Conservation (phyloP, 192 early-diverging fungal species). For the Podila horticola region DNA sequence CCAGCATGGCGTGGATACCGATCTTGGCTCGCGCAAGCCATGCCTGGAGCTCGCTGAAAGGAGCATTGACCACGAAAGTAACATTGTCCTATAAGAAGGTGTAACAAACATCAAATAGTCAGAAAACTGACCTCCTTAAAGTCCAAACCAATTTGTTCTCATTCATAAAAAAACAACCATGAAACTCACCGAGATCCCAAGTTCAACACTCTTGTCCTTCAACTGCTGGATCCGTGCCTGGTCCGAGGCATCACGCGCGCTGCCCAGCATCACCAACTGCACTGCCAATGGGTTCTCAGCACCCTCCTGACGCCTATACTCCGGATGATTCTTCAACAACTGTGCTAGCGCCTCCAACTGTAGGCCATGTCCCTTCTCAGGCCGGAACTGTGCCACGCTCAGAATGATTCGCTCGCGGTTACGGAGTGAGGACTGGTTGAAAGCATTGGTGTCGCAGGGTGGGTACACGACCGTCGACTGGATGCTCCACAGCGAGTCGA, state of each 20-base stretch:
- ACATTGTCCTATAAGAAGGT: conserved; percentile 66
- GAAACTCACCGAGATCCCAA: conserved; percentile 66
- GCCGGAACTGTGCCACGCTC: conserved; percentile 96
- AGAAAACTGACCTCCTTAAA: not conserved
- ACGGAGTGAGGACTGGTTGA: conserved; percentile 66
- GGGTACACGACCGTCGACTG: conserved; percentile 87
- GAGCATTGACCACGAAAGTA: conserved; percentile 83
- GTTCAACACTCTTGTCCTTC: conserved; percentile 49
- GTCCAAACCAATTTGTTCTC: not conserved
- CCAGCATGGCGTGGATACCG: conserved; percentile 96
- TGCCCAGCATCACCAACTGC: conserved; percentile 85
- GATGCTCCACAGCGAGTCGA: conserved; percentile 83
- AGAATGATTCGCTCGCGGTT: conserved; percentile 71
- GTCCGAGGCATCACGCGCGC: conserved; percentile 85
- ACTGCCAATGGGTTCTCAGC: conserved; percentile 37
- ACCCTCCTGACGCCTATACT: conserved; percentile 41
- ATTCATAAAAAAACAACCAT: not conserved
- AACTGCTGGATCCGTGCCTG: conserved; percentile 71
- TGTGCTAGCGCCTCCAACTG: conserved; percentile 82
- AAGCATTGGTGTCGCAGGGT: conserved; percentile 85
- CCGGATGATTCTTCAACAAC: conserved; percentile 70
- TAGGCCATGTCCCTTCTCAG: conserved; percentile 92
- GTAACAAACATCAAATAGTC: not conserved
- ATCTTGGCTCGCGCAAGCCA: conserved; percentile 73
- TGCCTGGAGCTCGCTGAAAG: conserved; percentile 71